Evolutionary conservation across 306 rosid species (phyloP), one percentile per base, ranked within the genome.

Genomic region (Corylus heterophylla): DNA sequence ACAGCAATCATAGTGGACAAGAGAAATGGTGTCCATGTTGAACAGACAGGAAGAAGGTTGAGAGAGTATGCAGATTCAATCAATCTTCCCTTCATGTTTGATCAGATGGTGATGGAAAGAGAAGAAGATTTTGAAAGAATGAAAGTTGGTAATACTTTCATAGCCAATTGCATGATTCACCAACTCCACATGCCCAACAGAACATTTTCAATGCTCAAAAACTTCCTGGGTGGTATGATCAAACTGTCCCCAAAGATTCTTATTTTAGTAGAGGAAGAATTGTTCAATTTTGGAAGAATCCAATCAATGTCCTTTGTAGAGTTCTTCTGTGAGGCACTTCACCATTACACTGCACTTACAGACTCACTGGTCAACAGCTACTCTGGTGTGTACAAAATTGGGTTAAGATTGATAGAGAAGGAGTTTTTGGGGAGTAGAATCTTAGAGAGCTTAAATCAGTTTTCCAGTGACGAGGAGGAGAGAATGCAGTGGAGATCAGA

Each of bases 321-420:
- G 78, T 89, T 89, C 80, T 92, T 88, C 89, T 82, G 84, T 29
- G 97, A 92, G 83, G 94, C 92, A n/a, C 79, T 89, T 39, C 91
- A 85, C 71, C 97, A 88, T 81, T 88, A 88, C 71, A 84, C 87
- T 37, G 82, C 94, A 71, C 67, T 91, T 31, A 78, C 75, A 56
- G 89, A 89, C 61, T 91, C 96, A 74, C 87, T 92, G 61, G 75
- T 74, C 2, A 77, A 76, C 44, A 79, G 87, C 39, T 69, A 82
- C 42, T 74, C 49, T 77, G 78, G 83, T 35, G 72, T 75, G 9
- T 81, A 83, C 69, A 83, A 77, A 75, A 75, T 54, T 75, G 83
- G 83, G 58, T 79, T 88, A 51, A 62, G 17, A 27, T 47, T 74
- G 63, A 83, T 91, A 76, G 93, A 86, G 70, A 87, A 87, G 7